Base-by-base conservation (phyloP, 1,284 basidiomycete species). In the Filobasidium uniguttulatum region DNA sequence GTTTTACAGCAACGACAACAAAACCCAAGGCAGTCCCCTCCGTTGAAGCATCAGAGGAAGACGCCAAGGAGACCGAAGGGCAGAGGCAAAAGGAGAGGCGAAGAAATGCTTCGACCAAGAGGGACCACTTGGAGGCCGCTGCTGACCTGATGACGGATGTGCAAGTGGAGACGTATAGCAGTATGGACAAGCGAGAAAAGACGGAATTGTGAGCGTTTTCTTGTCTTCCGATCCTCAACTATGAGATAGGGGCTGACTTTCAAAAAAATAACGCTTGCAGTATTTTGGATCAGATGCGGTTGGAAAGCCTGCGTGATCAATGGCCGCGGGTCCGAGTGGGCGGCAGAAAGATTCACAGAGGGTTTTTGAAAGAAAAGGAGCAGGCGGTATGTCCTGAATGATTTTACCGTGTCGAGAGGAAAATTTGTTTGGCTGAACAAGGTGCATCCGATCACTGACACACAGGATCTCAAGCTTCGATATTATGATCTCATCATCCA, bases 161-260 rank as follows among this genome's bases (percentile, higher is more conserved):
- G 1, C 90, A 96, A 71, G 91, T 98, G 38, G 94, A 99, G 72
- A 98, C 94, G 2, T 99, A 97, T 65, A 94, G 90, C 22, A 89
- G 85, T 12, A 97, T 99, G 93, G 88, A 96, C 59, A 81, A 91
- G 56, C 74, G 86, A 60, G 94, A 99, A 70, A 99, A 99, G 76
- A 94, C 88, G 9, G 89, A 97, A 64, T 97, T 99, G 68, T 69
- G 55, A 61, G 66, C 35, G 12, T 0, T 8, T 20, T 44, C 10
- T 22, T n/a, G n/a, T n/a, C n/a, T n/a, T n/a, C n/a, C 8, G 36
- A 1, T 14, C 6, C n/a, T n/a, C 14, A 23, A 5, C 7, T 23
- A 2, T 7, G 23, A 10, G 8, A 29, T 28, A 5, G 28, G 30
- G 20, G 34, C 5, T 22, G 25, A 38, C 15, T 9, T n/a, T 23